Evolutionary conservation across 306 rosid genomes (phyloP).

Genomic region (Astragalus glycyphyllos): DNA sequence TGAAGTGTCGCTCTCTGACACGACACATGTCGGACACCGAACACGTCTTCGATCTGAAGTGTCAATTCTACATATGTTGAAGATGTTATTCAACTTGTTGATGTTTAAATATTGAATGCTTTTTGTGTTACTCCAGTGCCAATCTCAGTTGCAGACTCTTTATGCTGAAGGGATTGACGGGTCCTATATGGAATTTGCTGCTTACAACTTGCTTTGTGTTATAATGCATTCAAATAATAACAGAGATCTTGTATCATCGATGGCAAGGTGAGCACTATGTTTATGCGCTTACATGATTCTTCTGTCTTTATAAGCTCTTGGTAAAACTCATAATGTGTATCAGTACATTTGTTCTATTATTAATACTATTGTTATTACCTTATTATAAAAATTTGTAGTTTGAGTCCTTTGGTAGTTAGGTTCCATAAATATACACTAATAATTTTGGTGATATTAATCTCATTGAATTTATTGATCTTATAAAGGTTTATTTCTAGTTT

Average conservation of each 20-base stretch:
- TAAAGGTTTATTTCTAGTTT: not conserved
- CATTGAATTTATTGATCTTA: not conserved
- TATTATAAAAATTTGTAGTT: too few species aligned
- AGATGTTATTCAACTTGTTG: constrained; percentile 24
- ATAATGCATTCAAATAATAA: constrained; percentile 88
- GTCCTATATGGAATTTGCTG: constrained; percentile 92
- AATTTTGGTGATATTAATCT: not conserved
- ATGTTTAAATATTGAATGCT: constrained; percentile 35
- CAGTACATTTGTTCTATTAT: constrained; percentile 7
- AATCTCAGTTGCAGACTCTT: constrained; percentile 80
- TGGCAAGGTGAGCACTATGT: constrained; percentile 72
- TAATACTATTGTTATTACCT: not conserved
- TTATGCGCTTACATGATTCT: constrained; percentile 13
- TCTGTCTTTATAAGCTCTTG: constrained; percentile 12
- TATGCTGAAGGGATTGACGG: constrained; percentile 95
- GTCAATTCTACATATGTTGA: not conserved
- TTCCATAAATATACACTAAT: constrained; percentile 6
- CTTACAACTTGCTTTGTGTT: constrained; percentile 92
- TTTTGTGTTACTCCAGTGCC: constrained; percentile 76
- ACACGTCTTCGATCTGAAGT: too few species aligned
- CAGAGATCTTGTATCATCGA: constrained; percentile 84
- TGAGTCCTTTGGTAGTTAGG: constrained; percentile 20
- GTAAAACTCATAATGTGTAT: not conserved
- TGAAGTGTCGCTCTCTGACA: too few species aligned
- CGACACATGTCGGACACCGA: too few species aligned